Evolutionary conservation across 2,329 filamentous ascomycete genomes (phyloP), one percentile per base, ranked within the genome.

Genomic region (Scytalidium sp.): DNA sequence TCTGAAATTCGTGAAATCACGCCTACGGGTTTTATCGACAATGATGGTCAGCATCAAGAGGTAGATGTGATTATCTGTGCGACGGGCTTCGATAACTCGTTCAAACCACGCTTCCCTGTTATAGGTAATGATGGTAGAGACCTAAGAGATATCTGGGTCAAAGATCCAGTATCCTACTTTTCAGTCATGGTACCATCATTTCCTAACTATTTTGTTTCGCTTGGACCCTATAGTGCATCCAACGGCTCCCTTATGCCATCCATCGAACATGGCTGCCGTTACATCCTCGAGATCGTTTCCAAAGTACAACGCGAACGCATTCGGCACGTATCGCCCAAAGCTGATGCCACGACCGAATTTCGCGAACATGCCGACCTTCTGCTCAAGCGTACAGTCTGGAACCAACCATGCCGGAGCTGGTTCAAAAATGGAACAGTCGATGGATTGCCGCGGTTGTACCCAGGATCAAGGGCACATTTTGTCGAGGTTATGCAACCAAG

Each of bases 51-150:
- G 11, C 48, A 52, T 36, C 19, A 41, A 3, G 7, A 75, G 25
- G 72, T 80, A 13, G 81, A 84, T 56, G 71, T 72, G 11, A 74
- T 84, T 19, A 69, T 84, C 44, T 80, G 78, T 50, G 79, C 78
- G 15, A 81, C 78, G 0, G 78, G 79, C 1, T 81, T 80, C 56
- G 73, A 81, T 56, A 74, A 73, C 17, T 42, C 46, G 13, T 48
- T 43, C 36, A n/a, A n/a, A 2, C 46, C 46, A 29, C 17, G 17
- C 11, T 48, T 48, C 41, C 46, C 46, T 15, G 20, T 48, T 9
- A 3, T 77, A n/a, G 41, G 20, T 5, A 45, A 39, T 3, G 40
- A n/a, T n/a, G 40, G 2, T 19, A 27, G 2, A 45, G 40, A 20
- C 19, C 45, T 23, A 45, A 41, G 47, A 50, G 17, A 22, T 27